Evolutionary conservation across 306 rosid genomes (phyloP).

Genomic region (Lathyrus aphaca): DNA sequence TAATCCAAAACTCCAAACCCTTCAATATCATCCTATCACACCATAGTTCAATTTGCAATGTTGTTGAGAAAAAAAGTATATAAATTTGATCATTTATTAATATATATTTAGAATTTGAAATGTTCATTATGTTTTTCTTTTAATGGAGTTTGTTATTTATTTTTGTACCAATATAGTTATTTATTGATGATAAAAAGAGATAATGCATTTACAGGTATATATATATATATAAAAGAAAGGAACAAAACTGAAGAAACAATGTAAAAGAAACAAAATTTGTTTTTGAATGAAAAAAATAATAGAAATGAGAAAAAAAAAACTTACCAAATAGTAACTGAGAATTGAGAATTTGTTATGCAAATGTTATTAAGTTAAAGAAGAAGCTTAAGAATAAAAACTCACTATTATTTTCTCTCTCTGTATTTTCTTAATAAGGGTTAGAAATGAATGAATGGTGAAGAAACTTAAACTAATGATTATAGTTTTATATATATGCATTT

Average conservation of each 20-base stretch:
- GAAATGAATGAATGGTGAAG: conserved; percentile 39
- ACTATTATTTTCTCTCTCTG: conserved; percentile 26
- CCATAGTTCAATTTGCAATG: no score
- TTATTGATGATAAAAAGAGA: conserved; percentile 9
- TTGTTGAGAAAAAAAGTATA: no score
- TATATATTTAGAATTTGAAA: not conserved
- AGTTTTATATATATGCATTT: conserved; percentile 18
- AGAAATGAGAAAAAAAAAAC: conserved; percentile 9
- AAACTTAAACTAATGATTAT: conserved; percentile 38
- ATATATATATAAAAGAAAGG: conserved; percentile 28
- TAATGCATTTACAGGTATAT: conserved; percentile 13
- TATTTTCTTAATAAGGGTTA: conserved; percentile 22
- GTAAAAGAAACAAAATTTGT: conserved; percentile 26
- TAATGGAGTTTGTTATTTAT: not conserved
- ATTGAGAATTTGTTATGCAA: conserved; percentile 30
- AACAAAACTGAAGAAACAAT: conserved; percentile 9
- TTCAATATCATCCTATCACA: conserved; percentile 26
- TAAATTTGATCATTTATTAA: no score
- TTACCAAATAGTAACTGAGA: conserved; percentile 47
- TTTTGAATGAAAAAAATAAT: conserved; percentile 35
- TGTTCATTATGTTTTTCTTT: conserved; percentile 22
- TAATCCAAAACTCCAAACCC: conserved; percentile 5
- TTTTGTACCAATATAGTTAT: not conserved
- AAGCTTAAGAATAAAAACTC: conserved; percentile 38
- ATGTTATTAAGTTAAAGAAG: conserved; percentile 39